Conservation (phyloP, 768 basidiomycete species). For the Galerina marginata region DNA sequence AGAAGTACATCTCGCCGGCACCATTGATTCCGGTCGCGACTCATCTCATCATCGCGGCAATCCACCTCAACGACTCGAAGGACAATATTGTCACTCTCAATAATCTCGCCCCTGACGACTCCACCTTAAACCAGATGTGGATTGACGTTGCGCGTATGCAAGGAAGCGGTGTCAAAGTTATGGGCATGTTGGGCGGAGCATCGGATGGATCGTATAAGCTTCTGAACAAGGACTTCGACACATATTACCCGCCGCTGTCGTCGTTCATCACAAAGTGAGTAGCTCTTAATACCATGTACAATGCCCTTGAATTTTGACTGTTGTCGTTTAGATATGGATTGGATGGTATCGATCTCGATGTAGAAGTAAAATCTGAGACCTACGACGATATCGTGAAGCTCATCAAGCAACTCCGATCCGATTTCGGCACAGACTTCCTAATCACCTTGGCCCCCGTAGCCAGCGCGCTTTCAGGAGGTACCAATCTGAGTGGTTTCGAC, state of each 20-base stretch:
- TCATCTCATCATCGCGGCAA: not conserved
- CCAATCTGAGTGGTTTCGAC: no score
- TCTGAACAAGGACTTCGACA: not conserved
- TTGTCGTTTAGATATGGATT: no score
- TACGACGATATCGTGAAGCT: no score
- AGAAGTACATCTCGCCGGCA: not conserved
- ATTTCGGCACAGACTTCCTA: no score
- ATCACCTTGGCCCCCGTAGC: no score
- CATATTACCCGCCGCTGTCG: not conserved
- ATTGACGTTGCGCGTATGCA: not conserved
- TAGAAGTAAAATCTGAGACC: no score
- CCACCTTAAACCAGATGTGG: not conserved
- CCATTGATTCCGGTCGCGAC: not conserved
- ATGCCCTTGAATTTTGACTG: no score
- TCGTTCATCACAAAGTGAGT: not conserved
- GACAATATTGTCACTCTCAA: not conserved
- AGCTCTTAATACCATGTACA: no score
- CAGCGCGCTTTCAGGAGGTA: no score
- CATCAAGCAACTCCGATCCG: no score
- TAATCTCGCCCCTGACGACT: constrained; percentile 10
- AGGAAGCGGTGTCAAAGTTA: not conserved
- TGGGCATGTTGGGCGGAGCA: not conserved
- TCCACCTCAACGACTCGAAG: not conserved
- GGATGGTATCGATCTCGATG: no score
- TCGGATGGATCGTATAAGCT: not conserved